Conservation (phyloP, 768 basidiomycete genomes). For the Podaxis sp. region DNA sequence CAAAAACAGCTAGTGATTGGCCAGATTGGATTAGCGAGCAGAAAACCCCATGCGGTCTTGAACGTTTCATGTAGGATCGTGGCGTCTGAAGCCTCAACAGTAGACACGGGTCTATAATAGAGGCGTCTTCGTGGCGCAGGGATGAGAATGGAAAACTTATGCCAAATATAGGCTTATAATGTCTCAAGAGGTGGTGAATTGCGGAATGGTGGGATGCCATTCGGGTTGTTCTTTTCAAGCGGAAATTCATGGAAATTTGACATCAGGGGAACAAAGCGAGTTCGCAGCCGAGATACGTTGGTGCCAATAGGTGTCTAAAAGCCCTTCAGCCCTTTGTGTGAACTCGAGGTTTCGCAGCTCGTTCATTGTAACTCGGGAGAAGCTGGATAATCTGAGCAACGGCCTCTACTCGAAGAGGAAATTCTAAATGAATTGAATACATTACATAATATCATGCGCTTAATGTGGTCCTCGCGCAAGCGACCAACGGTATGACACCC, state of each 20-base stretch:
- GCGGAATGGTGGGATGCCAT: background rate
- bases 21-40: background rate
- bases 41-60: conserved; percentile 7
- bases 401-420: background rate
- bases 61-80: background rate
- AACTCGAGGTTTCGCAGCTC: background rate
- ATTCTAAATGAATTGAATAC: background rate
- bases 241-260: background rate
- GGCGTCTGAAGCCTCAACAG: background rate
- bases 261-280: background rate
- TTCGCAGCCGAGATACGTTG: background rate
- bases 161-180: background rate
- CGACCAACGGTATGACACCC: background rate
- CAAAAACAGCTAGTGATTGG: background rate
- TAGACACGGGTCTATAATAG: background rate
- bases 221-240: background rate
- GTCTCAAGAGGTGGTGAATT: background rate
- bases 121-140: background rate
- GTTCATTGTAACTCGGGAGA: background rate
- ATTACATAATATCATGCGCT: background rate
- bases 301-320: background rate
- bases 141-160: background rate
- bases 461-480: no score
- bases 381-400: background rate
- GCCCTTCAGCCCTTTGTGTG: background rate